Percentiles rank a stretch among this genome's conserved stretches.
phyloP scores from a whole-genome alignment of 805 yeast species.

The Osmozyma mogii region DNA sequence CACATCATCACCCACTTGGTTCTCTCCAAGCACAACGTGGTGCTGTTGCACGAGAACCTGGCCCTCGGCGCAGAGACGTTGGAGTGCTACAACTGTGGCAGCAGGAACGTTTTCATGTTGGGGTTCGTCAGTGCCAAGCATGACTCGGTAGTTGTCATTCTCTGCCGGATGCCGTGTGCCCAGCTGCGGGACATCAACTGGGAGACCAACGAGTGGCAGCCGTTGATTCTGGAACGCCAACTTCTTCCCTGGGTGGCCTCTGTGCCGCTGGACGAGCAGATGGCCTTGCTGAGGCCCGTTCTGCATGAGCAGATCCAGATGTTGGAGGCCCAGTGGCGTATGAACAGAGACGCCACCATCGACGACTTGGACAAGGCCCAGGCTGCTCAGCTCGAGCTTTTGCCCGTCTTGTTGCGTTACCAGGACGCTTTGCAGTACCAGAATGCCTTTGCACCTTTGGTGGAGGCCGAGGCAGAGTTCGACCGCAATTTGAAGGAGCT shows the following conservation, averaged over 20 bases:
- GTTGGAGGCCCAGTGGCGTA: slow-evolving; percentile 77
- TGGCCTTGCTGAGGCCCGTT: slow-evolving; percentile 46
- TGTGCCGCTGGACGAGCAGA: slow-evolving; percentile 58
- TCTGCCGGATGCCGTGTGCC: slow-evolving; percentile 87
- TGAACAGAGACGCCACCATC: slow-evolving; percentile 63
- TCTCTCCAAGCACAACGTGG: slow-evolving; percentile 65
- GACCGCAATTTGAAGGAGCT: slow-evolving; percentile 70
- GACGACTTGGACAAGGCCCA: slow-evolving; percentile 45
- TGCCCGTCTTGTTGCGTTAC: slow-evolving; percentile 70
- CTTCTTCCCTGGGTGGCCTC: slow-evolving; percentile 78
- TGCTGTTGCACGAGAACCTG: slow-evolving; percentile 69
- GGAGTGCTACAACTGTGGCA: slow-evolving; percentile 90
- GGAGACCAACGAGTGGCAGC: slow-evolving; percentile 86
- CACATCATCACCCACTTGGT: slow-evolving; percentile 86
- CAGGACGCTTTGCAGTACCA: slow-evolving; percentile 82
- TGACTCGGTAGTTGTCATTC: slow-evolving; percentile 76
- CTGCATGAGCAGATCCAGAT: slow-evolving; percentile 58
- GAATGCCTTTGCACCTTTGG: slow-evolving; percentile 74
- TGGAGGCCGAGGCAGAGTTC: slow-evolving; percentile 73
- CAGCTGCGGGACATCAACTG: slow-evolving; percentile 67
- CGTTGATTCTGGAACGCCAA: slow-evolving; percentile 72
- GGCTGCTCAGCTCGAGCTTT: slow-evolving; percentile 39
- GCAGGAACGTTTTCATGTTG: slow-evolving; percentile 65
- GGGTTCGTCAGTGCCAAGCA: slow-evolving; percentile 86
- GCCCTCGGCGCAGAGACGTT: slow-evolving; percentile 80